Evolutionary conservation across 2,329 filamentous ascomycete species (phyloP).

Genomic region (Cryoendolithus antarcticus): DNA sequence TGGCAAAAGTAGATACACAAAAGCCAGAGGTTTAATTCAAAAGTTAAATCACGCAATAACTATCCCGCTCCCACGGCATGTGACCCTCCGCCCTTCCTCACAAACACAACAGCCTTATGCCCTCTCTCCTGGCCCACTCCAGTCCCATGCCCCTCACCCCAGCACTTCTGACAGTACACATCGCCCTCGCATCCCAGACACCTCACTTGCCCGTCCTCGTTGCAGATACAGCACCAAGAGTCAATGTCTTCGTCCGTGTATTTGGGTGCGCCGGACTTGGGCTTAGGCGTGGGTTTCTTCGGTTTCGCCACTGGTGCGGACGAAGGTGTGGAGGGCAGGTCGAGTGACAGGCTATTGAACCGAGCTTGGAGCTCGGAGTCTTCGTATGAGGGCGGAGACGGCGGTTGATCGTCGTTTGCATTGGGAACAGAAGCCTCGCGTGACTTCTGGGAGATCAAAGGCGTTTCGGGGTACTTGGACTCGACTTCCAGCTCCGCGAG

Average conservation of each 20-base stretch:
- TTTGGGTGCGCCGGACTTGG: constrained; percentile 24
- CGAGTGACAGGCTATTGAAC: constrained; percentile 31
- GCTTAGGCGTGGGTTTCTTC: constrained; percentile 14
- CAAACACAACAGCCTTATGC: constrained; percentile 48
- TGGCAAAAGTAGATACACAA: too few species aligned
- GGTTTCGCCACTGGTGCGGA: constrained; percentile 24
- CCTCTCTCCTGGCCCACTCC: constrained; percentile 58
- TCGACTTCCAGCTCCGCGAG: constrained; percentile 35
- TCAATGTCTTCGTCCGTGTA: constrained; percentile 59
- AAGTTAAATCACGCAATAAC: too few species aligned
- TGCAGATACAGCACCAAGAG: constrained; percentile 72
- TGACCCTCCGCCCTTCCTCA: constrained; percentile 2
- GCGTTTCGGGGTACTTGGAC: constrained; percentile 23
- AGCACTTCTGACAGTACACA: constrained; percentile 66
- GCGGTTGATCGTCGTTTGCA: constrained; percentile 8
- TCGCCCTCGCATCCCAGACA: constrained; percentile 61
- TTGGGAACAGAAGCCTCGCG: constrained; percentile 12
- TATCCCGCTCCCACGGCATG: too few species aligned
- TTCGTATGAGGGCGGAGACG: constrained; percentile 20
- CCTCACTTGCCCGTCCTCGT: constrained; percentile 60
- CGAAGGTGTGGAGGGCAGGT: constrained; percentile 36
- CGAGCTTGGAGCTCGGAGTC: constrained; percentile 35
- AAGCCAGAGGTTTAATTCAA: too few species aligned
- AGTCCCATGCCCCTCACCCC: constrained; percentile 65
- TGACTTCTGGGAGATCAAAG: not conserved